Evolutionary conservation across 2,329 filamentous ascomycete species (phyloP).

Genomic region (Botryosphaeria dothidea): DNA sequence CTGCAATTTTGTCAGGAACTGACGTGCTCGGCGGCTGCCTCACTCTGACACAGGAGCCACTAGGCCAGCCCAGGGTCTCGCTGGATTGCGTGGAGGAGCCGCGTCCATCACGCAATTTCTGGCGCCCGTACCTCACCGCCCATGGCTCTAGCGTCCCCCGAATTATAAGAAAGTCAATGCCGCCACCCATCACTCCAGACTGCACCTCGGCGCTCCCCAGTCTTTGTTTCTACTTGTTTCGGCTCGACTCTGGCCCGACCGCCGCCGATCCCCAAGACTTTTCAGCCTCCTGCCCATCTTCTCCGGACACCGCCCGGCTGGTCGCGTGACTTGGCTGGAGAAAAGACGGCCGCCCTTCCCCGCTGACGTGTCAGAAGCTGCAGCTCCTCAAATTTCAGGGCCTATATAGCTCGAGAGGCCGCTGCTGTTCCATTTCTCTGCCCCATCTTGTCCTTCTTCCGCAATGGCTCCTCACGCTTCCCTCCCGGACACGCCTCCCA

Average conservation of each 20-base stretch:
- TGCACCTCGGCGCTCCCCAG: no score
- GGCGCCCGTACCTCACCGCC: slow-evolving; percentile 15
- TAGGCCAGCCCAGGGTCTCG: background rate
- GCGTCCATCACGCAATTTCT: slow-evolving; percentile 18
- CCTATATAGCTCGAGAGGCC: background rate
- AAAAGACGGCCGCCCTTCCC: background rate
- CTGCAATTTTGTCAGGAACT: slow-evolving; percentile 5
- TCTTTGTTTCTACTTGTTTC: background rate
- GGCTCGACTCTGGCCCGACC: background rate
- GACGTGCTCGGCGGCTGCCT: slow-evolving; percentile 17
- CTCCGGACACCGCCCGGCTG: background rate
- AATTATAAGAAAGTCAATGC: slow-evolving; percentile 10
- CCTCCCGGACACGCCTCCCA: slow-evolving; percentile 19
- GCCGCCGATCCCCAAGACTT: slow-evolving; percentile 6
- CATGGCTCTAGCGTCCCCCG: background rate
- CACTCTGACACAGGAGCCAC: slow-evolving; percentile 13
- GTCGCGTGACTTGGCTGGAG: slow-evolving; percentile 14
- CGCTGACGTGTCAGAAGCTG: slow-evolving; percentile 16
- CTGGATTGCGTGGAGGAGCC: slow-evolving; percentile 6
- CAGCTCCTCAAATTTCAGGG: background rate
- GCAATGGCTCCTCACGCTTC: slow-evolving; percentile 20
- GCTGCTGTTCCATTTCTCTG: background rate
- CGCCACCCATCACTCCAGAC: background rate
- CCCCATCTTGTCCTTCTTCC: background rate
- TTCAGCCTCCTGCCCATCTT: background rate